Percentiles rank a stretch among this genome's conserved stretches.
Evolutionary conservation across 2,329 filamentous ascomycete species (phyloP).

Genomic region (Claviceps pusilla): DNA sequence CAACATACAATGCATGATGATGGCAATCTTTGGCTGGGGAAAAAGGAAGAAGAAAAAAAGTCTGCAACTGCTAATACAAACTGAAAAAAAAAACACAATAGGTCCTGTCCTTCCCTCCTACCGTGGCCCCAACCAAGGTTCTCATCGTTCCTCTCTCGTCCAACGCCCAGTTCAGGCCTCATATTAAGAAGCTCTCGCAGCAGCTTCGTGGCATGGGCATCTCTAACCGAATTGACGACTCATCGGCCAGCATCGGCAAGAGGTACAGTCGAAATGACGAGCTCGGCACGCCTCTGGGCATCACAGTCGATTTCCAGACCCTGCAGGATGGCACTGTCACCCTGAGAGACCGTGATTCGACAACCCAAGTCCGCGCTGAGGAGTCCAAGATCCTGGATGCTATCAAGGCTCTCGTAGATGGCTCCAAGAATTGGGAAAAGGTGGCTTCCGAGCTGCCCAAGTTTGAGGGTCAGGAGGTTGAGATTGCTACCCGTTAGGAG

Average conservation of each 20-base stretch:
- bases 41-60: no score
- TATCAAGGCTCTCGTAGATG: slow-evolving; percentile 39
- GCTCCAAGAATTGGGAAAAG: slow-evolving; percentile 47
- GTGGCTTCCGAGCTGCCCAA: slow-evolving; percentile 64
- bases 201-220: slow-evolving; percentile 63
- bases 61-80: not conserved
- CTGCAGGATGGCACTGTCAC: slow-evolving; percentile 77
- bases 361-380: slow-evolving; percentile 73
- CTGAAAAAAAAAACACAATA: slow-evolving; percentile 11
- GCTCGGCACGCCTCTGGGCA: slow-evolving; percentile 81
- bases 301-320: slow-evolving; percentile 93
- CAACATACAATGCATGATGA: not conserved
- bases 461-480: slow-evolving; percentile 63
- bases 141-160: slow-evolving; percentile 78
- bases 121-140: slow-evolving; percentile 87
- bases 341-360: slow-evolving; percentile 78
- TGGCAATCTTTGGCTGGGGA: not conserved
- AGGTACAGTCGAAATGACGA: slow-evolving; percentile 91
- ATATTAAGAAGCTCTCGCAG: slow-evolving; percentile 56
- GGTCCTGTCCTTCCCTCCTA: slow-evolving; percentile 40
- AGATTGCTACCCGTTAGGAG: slow-evolving; percentile 23
- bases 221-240: slow-evolving; percentile 78
- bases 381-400: slow-evolving; percentile 68
- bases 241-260: slow-evolving; percentile 83
- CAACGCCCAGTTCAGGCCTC: slow-evolving; percentile 67